Conservation (phyloP, 2,329 filamentous ascomycete species). For the Ascocoryne sarcoides region DNA sequence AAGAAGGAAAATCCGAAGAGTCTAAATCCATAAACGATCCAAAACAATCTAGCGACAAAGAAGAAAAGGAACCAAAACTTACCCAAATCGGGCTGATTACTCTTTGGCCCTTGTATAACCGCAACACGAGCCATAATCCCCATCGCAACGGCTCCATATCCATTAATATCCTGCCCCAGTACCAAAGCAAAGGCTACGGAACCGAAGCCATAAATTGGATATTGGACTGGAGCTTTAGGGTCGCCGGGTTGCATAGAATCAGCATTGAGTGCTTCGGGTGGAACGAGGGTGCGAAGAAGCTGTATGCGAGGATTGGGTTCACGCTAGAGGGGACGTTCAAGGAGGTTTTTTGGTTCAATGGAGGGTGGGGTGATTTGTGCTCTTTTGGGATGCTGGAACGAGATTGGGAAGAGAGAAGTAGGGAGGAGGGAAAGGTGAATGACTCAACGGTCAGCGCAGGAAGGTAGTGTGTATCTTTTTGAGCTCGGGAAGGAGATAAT, state of each 20-base stretch:
- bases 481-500: no score
- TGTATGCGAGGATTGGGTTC: conserved; percentile 32
- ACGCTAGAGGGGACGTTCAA: conserved; percentile 28
- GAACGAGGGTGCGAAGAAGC: conserved; percentile 27
- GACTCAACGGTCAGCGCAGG: no score
- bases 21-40: no score
- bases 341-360: conserved; percentile 30
- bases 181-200: conserved; percentile 31
- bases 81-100: conserved; percentile 1
- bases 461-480: no score
- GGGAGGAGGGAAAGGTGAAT: background rate
- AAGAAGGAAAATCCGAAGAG: no score
- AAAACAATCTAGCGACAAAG: no score
- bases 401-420: conserved; percentile 23
- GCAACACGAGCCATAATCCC: no score
- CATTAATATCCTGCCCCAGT: conserved; percentile 25
- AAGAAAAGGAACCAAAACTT: no score
- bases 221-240: conserved; percentile 29
- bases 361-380: conserved; percentile 30
- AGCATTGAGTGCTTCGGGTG: conserved; percentile 28
- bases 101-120: background rate
- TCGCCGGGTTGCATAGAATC: conserved; percentile 31
- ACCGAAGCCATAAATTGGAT: conserved; percentile 32
- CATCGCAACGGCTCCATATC: conserved; percentile 34
- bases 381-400: conserved; percentile 29